Evolutionary conservation across 2,329 filamentous ascomycete genomes (phyloP).

Genomic region (Cyphellophora attinorum): DNA sequence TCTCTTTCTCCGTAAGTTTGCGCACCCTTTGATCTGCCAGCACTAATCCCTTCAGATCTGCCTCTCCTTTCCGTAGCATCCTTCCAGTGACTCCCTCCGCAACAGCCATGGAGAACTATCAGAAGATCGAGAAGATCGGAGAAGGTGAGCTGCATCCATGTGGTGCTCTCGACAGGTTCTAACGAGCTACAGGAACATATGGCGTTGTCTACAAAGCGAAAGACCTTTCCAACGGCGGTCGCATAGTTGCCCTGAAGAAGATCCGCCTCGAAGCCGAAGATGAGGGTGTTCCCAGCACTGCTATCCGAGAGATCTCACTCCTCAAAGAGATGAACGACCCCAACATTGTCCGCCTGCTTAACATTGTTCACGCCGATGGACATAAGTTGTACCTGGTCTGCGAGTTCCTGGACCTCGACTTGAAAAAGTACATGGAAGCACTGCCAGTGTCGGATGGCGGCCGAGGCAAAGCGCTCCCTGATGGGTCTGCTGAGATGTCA

Average conservation of each 20-base stretch:
- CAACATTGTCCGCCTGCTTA: conserved; percentile 78
- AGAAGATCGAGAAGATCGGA: conserved; percentile 93
- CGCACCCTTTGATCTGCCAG: too few species aligned
- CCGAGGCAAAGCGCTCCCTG: conserved; percentile 73
- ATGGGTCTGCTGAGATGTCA: conserved; percentile 58
- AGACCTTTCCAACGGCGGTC: conserved; percentile 69
- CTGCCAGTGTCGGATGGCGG: conserved; percentile 76
- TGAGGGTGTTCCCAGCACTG: conserved; percentile 84
- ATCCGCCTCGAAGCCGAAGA: conserved; percentile 92
- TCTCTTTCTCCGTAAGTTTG: too few species aligned
- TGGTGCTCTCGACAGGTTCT: not conserved
- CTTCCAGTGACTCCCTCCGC: too few species aligned
- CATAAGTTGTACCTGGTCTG: conserved; percentile 92
- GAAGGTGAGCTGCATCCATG: conserved; percentile 59
- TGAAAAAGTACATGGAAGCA: conserved; percentile 95
- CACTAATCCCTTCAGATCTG: too few species aligned
- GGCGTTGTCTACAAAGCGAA: conserved; percentile 92
- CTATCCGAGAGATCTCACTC: conserved; percentile 87
- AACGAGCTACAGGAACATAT: conserved; percentile 63
- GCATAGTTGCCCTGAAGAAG: conserved; percentile 89
- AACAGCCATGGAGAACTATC: conserved; percentile 80
- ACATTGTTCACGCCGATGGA: conserved; percentile 89
- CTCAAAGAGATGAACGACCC: conserved; percentile 91
- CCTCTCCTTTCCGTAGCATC: too few species aligned
- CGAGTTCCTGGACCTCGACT: conserved; percentile 80